Base-by-base conservation (phyloP, 1,139 yeast genomes). In the Blastobotrys arbuscula region DNA sequence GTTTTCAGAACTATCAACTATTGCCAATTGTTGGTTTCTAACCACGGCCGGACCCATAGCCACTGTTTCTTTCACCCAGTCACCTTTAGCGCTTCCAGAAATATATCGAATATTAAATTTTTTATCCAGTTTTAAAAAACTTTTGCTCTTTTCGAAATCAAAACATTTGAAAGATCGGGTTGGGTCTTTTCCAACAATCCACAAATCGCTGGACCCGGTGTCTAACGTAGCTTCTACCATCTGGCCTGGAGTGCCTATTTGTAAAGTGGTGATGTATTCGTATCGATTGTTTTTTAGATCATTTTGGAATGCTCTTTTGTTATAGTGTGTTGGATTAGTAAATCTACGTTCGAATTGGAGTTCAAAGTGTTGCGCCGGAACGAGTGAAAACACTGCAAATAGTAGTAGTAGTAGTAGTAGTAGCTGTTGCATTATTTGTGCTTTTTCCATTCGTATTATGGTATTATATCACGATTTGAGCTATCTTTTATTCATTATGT, bases 151-250 rank as follows among this genome's bases (percentile, higher is more conserved):
- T 20, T 19, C 9, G 26, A 12, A 28, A 9, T 28, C 31, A 28
- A 28, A 28, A 28, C 31, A 28, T 28, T 9, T 28, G 15, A 3
- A 36, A 12, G 26, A 21, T 13, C 19, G 13, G 3, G 26, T 23
- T 13, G 10, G 15, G 10, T 16, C 18, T 18, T 33, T 26, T 13
- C 41, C 34, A 38, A 39, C 60, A 19, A 81, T 75, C 87, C 87
- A 82, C 53, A 81, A 67, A 61, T 82, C 88, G 4, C 85, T 74
- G 3, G 86, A 80, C 0, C 88, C 88, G 3, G 88, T 80, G 59
- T 82, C 89, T 41, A 82, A 62, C n/a, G 58, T 44, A n/a, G 54
- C 52, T 24, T 50, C 44, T 37, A 56, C 51, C 20, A 24, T 21
- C 50, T 58, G 61, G 16, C 52, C 49, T 21, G 61, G 61, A 33